Evolutionary conservation across 352 stramenopile species (phyloP), one percentile per base, ranked within the genome.

Genomic region (Phytophthora cryptogea): DNA sequence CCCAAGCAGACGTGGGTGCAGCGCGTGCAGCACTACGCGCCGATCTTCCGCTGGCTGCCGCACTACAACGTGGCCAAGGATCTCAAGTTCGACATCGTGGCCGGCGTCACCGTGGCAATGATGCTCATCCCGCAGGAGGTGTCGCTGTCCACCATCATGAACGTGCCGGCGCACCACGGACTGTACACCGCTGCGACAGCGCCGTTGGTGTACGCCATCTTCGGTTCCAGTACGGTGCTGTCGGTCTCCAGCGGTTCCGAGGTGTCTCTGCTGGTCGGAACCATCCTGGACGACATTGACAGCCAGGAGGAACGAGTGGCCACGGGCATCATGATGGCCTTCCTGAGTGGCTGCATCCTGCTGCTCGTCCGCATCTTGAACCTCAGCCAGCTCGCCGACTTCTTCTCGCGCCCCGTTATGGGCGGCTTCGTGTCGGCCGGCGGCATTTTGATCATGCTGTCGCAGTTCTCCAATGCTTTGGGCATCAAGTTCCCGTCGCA

Each of bases 41-140:
- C 75, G 35, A 83, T 84, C 40, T 65, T 87, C 27, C 65, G 74
- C 5, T 89, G 77, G 80, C 47, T 89, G 59, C 77, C 72, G 8
- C 53, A 65, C 40, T 89, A 89, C 68, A 54, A 83, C 33, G 26
- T 83, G 30, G 30, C 42, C 14, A 68, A 74, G 16, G 68, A 87
- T 54, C 68, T 87, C 59, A 84, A 83, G 59, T 78, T 76, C 48
- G 77, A 83, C 46, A 44, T 87, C 23, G 55, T 82, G 9, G 76
- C 76, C 0, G 76, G 73, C 23, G 66, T 86, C 49, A 86, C 76
- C 5, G 76, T 86, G 9, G 86, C 82, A 47, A 85, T 97, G 68
- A 96, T 97, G 88, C 76, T 92, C 42, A 84, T 97, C 43, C 89
- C 89, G 13, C 86, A 96, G 55, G 81, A 86, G 33, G 90, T 97